These are phyloP conservation scores for Penicillium ochrochloron DNA, from an alignment of 495 filamentous ascomycete genomes.

Conservation along the genomic window DNA sequence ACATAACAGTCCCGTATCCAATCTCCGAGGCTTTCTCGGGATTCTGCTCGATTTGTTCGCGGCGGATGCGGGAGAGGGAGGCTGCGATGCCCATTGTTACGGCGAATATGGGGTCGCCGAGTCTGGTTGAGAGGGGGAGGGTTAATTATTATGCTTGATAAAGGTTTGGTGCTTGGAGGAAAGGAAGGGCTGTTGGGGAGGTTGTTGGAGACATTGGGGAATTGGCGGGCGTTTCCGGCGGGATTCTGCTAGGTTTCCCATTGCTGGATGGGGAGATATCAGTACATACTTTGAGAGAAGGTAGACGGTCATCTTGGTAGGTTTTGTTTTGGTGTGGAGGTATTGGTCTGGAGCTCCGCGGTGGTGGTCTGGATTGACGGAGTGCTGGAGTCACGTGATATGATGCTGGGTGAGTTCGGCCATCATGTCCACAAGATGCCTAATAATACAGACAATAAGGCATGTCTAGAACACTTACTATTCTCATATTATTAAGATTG, in stretches of 20 bases:
- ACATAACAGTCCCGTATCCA: conserved; percentile 34
- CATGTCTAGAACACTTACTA: too few relatives aligned
- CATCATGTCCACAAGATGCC: background rate
- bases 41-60: conserved; percentile 73
- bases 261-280: background rate
- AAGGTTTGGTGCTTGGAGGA: too few relatives aligned
- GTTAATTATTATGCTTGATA: background rate
- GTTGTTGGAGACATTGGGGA: background rate
- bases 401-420: background rate
- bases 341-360: background rate
- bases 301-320: conserved; percentile 39
- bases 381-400: background rate
- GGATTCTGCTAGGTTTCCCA: background rate
- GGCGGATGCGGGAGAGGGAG: conserved; percentile 63
- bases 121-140: conserved; percentile 42
- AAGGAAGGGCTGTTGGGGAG: background rate
- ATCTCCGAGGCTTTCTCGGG: conserved; percentile 41
- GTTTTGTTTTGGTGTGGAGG: background rate
- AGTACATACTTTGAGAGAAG: conserved; percentile 48
- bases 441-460: too few relatives aligned
- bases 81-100: conserved; percentile 73
- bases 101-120: conserved; percentile 86
- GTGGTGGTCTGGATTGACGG: background rate
- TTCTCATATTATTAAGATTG: background rate
- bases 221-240: background rate